A percentile compares a stretch with the other conserved stretches of the same genome.
These are phyloP conservation scores for Primulina tabacum DNA, from an alignment of 257 asterid genomes.

Conservation along the genomic window DNA sequence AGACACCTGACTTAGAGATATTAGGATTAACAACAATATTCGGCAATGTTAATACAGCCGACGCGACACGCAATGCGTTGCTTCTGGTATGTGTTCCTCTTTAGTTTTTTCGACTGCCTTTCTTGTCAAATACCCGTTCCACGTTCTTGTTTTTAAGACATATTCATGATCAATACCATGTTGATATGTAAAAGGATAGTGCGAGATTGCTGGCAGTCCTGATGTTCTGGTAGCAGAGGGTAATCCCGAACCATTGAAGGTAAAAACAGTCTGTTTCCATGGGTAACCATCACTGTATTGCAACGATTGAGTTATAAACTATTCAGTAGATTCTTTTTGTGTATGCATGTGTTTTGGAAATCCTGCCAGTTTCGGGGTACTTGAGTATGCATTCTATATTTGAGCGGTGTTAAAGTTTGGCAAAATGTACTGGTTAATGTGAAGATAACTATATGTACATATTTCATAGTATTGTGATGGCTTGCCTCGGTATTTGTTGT, in stretches of 20 bases:
- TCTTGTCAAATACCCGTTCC: conserved; percentile 8
- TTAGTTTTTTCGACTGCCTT: conserved; percentile 15
- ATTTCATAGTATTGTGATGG: not conserved
- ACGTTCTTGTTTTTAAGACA: conserved; percentile 23
- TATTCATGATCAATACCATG: conserved; percentile 47
- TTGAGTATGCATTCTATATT: not conserved
- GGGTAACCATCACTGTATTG: not conserved
- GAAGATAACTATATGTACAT: not conserved
- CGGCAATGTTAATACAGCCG: conserved; percentile 79
- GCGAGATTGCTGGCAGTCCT: conserved; percentile 95
- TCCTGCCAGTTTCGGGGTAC: not conserved
- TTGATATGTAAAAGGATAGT: conserved; percentile 88
- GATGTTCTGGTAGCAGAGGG: conserved; percentile 94
- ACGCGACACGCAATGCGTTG: conserved; percentile 85
- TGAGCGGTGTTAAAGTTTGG: not conserved
- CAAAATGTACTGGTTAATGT: not conserved
- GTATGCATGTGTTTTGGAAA: not conserved
- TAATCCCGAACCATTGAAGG: conserved; percentile 79
- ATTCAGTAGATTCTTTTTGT: not conserved
- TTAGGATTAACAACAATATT: conserved; percentile 87
- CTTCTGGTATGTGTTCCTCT: conserved; percentile 62
- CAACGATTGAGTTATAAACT: conserved; percentile 10
- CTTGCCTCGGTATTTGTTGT: not conserved
- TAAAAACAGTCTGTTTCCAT: conserved; percentile 24
- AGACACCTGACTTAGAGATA: conserved; percentile 70